A percentile compares a stretch with the other conserved stretches of the same genome.
Evolutionary conservation across 2,329 filamentous ascomycete species (phyloP).

Genomic region (Fusarium sp.): DNA sequence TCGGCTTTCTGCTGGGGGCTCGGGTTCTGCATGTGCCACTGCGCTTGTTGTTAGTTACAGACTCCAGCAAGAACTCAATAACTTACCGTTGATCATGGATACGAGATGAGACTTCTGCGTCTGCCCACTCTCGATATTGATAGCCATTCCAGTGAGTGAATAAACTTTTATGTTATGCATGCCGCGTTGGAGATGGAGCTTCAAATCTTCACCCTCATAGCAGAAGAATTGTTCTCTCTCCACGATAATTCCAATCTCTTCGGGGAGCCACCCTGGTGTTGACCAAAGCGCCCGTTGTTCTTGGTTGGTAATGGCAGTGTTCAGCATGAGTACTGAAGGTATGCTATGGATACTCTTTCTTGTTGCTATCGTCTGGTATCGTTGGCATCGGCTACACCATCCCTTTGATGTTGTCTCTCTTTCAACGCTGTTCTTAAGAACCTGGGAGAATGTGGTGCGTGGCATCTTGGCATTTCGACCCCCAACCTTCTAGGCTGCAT

Average conservation of each 20-base stretch:
- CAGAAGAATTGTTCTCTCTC: slow-evolving; percentile 94
- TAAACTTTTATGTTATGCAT: slow-evolving; percentile 88
- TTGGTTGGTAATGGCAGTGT: slow-evolving; percentile 77
- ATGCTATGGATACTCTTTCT: slow-evolving; percentile 85
- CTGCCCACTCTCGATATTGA: slow-evolving; percentile 87
- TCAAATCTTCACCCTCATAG: slow-evolving; percentile 91
- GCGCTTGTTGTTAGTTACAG: slow-evolving; percentile 40
- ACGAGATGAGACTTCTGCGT: slow-evolving; percentile 91
- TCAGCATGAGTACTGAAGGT: slow-evolving; percentile 88
- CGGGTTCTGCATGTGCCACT: slow-evolving; percentile 74
- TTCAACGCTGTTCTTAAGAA: slow-evolving; percentile 93
- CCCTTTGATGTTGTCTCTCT: slow-evolving; percentile 88
- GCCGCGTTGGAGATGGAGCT: slow-evolving; percentile 80
- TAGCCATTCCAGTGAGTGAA: slow-evolving; percentile 88
- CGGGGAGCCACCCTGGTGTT: slow-evolving; percentile 88
- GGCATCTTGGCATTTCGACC: slow-evolving; percentile 62
- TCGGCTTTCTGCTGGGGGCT: slow-evolving; percentile 69
- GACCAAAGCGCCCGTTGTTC: slow-evolving; percentile 87
- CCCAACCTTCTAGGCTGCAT: slow-evolving; percentile 56
- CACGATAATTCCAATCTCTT: slow-evolving; percentile 92
- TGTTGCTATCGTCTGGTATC: slow-evolving; percentile 88
- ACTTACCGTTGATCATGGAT: slow-evolving; percentile 82
- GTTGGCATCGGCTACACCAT: slow-evolving; percentile 91
- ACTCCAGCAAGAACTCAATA: neutral
- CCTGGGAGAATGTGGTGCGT: slow-evolving; percentile 81